Evolutionary conservation across 2,329 filamentous ascomycete species (phyloP).

Genomic region (Xenoacremonium recifei): DNA sequence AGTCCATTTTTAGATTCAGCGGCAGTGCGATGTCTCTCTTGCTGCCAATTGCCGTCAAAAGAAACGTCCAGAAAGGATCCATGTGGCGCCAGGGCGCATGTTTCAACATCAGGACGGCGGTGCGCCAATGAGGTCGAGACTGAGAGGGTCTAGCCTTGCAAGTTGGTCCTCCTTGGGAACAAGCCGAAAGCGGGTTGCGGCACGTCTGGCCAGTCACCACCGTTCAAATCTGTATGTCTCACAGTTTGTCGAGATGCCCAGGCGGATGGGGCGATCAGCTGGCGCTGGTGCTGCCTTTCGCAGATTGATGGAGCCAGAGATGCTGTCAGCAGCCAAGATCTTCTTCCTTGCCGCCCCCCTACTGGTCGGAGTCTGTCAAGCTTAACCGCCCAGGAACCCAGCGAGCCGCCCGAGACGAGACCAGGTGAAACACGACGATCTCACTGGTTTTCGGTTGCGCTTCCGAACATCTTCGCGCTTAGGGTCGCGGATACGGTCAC

Average conservation of each 20-base stretch:
- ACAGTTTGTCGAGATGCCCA: background rate
- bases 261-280: background rate
- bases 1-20: slow-evolving; percentile 24
- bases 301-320: background rate
- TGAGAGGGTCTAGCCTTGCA: no score
- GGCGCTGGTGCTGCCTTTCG: background rate
- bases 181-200: no score
- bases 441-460: background rate
- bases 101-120: slow-evolving; percentile 28
- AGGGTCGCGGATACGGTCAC: no score
- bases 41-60: slow-evolving; percentile 4
- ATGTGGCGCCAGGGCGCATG: slow-evolving; percentile 14
- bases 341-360: background rate
- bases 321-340: background rate
- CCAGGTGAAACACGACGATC: background rate
- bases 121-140: no score
- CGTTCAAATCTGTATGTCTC: background rate
- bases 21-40: slow-evolving; percentile 10
- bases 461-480: background rate
- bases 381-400: background rate
- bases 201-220: background rate
- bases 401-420: background rate
- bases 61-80: slow-evolving; percentile 2
- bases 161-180: no score
- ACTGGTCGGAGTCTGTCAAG: background rate